phyloP scores from a whole-genome alignment of 352 stramenopile genomes.

The Phytophthora sp. region DNA sequence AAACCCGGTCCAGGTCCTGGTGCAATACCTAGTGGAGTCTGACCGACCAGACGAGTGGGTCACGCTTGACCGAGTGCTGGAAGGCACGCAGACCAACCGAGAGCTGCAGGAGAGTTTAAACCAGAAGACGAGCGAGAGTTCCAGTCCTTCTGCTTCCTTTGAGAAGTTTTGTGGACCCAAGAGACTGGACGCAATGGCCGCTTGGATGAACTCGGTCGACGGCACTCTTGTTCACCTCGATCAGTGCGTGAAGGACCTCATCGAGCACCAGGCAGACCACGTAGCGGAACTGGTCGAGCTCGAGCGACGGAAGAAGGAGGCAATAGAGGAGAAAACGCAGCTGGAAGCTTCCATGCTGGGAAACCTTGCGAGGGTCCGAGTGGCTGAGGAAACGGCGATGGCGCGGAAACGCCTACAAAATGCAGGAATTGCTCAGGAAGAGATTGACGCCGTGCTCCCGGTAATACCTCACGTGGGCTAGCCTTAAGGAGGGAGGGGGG shows the following conservation, averaged over 20 bases:
- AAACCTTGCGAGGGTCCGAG: slow-evolving; percentile 24
- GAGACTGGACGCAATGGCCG: slow-evolving; percentile 25
- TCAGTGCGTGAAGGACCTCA: slow-evolving; percentile 16
- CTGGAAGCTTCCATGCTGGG: slow-evolving; percentile 21
- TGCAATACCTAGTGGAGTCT: slow-evolving; percentile 86
- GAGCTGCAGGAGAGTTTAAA: slow-evolving; percentile 57
- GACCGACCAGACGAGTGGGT: slow-evolving; percentile 91
- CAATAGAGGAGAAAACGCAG: slow-evolving; percentile 4
- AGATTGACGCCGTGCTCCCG: slow-evolving; percentile 33
- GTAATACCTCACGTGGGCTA: slow-evolving; percentile 24
- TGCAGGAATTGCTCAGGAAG: slow-evolving; percentile 28
- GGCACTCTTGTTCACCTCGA: slow-evolving; percentile 17
- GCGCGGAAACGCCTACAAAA: slow-evolving; percentile 29
- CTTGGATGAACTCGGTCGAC: slow-evolving; percentile 38
- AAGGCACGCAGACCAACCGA: slow-evolving; percentile 62
- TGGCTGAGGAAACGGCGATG: slow-evolving; percentile 34
- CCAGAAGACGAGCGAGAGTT: slow-evolving; percentile 43
- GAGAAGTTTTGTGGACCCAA: slow-evolving; percentile 25
- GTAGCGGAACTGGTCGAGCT: slow-evolving; percentile 13
- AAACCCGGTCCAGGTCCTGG: slow-evolving; percentile 58
- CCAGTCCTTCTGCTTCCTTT: slow-evolving; percentile 45
- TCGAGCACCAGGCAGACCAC: slow-evolving; percentile 16
- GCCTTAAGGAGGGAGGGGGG: neutral
- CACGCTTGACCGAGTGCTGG: slow-evolving; percentile 51
- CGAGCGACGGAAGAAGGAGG: slow-evolving; percentile 24